Conservation (phyloP, 129 eudicot genomes). For the Artemisia annua region DNA sequence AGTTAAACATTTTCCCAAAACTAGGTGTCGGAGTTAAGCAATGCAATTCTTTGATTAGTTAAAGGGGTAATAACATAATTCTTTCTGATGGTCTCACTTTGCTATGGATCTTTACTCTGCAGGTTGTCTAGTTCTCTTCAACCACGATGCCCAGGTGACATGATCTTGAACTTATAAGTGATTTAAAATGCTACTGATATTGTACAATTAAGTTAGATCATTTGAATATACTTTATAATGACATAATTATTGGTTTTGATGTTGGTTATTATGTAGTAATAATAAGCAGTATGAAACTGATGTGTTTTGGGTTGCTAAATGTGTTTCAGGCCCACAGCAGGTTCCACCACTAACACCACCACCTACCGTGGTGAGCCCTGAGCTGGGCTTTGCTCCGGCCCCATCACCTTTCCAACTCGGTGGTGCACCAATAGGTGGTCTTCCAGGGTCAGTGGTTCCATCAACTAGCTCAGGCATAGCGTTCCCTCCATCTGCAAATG, state of each 20-base stretch:
- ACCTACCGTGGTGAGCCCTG: slow-evolving; percentile 61
- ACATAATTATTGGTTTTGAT: too few species aligned
- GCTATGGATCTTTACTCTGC: slow-evolving; percentile 28
- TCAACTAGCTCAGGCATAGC: too few species aligned
- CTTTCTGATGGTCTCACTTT: slow-evolving; percentile 18
- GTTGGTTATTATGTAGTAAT: too few species aligned
- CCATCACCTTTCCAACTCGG: too few species aligned
- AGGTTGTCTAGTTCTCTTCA: slow-evolving; percentile 88
- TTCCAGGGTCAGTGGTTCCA: too few species aligned
- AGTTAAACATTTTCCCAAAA: not conserved
- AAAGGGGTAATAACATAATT: not conserved
- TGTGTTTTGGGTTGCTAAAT: slow-evolving; percentile 4
- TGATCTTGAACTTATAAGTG: not conserved
- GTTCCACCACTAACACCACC: slow-evolving; percentile 80
- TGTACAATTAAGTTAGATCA: too few species aligned
- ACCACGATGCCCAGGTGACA: slow-evolving; percentile 94
- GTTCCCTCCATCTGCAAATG: too few species aligned
- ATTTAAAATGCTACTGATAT: not conserved
- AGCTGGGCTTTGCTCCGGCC: too few species aligned
- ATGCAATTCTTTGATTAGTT: not conserved
- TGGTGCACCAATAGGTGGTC: too few species aligned
- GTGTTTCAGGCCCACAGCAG: slow-evolving; percentile 69
- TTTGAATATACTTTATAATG: too few species aligned
- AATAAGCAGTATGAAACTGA: slow-evolving; percentile 3
- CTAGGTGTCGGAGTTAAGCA: not conserved